Evolutionary conservation across 306 rosid genomes (phyloP), one percentile per base, ranked within the genome.

Genomic region (Rubus idaeus): DNA sequence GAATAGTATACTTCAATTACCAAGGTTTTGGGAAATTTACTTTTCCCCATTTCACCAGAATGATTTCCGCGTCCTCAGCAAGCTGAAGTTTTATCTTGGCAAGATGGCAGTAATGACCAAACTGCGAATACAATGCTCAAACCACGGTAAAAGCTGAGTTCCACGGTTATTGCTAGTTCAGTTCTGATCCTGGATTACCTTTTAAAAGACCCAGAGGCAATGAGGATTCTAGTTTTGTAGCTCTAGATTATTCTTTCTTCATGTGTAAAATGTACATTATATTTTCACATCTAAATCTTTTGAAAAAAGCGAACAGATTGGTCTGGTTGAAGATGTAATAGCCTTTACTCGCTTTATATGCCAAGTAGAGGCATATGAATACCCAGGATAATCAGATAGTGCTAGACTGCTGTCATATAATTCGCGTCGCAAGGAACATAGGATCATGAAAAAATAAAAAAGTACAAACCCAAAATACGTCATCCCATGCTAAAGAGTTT

Each of bases 141-240:
- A 9, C 64, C 64, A 65, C 61, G 75, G 68, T 68, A 20, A 80
- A 78, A 53, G 57, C 60, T 82, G 72, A 16, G 78, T 77, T 70
- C 73, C 20, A 44, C 64, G 12, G 46, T 46, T 12, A 26, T 37
- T 74, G 30, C n/a, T 26, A 17, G 23, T 58, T 51, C 66, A 52
- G 50, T 68, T 68, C 47, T 74, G 68, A 44, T 67, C 74, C 65
- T 13, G 66, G 72, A 52, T 52, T 42, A 66, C 46, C 52, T 56
- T 20, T 6, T 9, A 64, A 49, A 77, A 73, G n/a, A 51, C 70
- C 75, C 46, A 17, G 41, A 51, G 44, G 68, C 20, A 71, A 26
- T 49, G 3, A 4, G 77, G 51, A 46, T 50, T 47, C 40, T 83
- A 51, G 35, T 83, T 83, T 83, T 83, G 87, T 76, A 83, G 84